These are phyloP conservation scores for Microbotryomycetes sp. DNA, from an alignment of 1,284 basidiomycete genomes.

Conservation along the genomic window DNA sequence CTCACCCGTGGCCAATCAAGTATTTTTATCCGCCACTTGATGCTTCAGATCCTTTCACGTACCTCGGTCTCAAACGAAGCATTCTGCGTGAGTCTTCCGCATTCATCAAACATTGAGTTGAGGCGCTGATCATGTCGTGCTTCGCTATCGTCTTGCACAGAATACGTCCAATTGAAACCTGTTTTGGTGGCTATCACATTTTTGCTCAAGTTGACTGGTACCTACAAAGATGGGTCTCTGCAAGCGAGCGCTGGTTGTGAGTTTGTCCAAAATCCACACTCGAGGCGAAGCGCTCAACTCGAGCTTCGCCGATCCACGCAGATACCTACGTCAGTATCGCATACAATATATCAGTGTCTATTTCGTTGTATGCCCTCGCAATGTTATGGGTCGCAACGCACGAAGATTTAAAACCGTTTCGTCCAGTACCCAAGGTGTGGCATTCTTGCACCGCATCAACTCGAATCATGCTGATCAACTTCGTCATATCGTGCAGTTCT, in stretches of 20 bases:
- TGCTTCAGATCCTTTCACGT: slow-evolving; percentile 86
- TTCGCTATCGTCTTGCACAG: slow-evolving; percentile 46
- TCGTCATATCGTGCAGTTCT: slow-evolving; percentile 63
- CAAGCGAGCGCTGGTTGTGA: slow-evolving; percentile 69
- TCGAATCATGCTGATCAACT: background rate
- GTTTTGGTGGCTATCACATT: slow-evolving; percentile 76
- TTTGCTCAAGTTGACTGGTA: slow-evolving; percentile 75
- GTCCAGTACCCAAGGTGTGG: slow-evolving; percentile 47
- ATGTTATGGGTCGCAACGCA: slow-evolving; percentile 90
- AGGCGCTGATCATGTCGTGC: background rate
- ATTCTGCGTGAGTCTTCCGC: slow-evolving; percentile 66
- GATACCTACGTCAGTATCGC: slow-evolving; percentile 81
- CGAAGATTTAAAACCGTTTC: slow-evolving; percentile 76
- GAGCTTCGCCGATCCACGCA: background rate
- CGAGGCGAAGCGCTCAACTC: slow-evolving; percentile 22
- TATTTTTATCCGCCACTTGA: slow-evolving; percentile 67
- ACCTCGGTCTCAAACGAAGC: slow-evolving; percentile 87
- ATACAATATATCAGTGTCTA: slow-evolving; percentile 58
- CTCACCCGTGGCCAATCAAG: slow-evolving; percentile 76
- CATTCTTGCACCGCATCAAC: background rate
- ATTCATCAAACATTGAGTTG: background rate
- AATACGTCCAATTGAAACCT: slow-evolving; percentile 97
- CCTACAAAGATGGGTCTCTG: slow-evolving; percentile 85
- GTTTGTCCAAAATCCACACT: too few relatives aligned
- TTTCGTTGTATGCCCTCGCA: slow-evolving; percentile 77